Percentiles rank a stretch among this genome's conserved stretches.
Evolutionary conservation across 163 green algal species (phyloP).

Genomic region (Trebouxia gelatinosa): DNA sequence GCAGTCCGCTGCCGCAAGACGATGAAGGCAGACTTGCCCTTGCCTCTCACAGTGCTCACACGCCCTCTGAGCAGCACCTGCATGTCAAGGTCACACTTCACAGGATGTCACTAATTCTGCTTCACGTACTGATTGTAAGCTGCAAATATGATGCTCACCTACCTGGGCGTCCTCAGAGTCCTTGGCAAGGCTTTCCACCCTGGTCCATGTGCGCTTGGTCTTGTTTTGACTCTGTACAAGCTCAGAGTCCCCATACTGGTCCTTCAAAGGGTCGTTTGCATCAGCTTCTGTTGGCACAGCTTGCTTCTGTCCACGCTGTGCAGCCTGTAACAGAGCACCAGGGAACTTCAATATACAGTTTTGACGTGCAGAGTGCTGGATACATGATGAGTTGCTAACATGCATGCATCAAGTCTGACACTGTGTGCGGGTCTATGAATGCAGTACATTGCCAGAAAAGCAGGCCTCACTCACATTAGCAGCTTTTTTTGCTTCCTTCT

Average conservation of each 20-base stretch:
- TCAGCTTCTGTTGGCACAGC: conserved; percentile 67
- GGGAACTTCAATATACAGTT: too few relatives aligned
- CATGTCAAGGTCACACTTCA: not conserved
- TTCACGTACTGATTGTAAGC: not conserved
- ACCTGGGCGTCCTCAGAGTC: conserved; percentile 54
- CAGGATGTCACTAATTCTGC: not conserved
- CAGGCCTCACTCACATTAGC: too few relatives aligned
- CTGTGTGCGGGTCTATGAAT: too few relatives aligned
- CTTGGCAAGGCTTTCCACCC: conserved; percentile 43
- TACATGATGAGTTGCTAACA: too few relatives aligned
- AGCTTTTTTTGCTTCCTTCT: conserved; percentile 65
- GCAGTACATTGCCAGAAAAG: too few relatives aligned
- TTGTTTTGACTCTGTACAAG: conserved; percentile 78
- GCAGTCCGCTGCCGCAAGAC: conserved; percentile 84
- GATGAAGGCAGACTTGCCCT: conserved; percentile 96
- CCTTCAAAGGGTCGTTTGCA: conserved; percentile 77
- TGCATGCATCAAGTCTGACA: too few relatives aligned
- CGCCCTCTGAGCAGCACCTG: conserved; percentile 81
- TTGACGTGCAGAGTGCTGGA: too few relatives aligned
- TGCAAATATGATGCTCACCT: not conserved
- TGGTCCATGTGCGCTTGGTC: conserved; percentile 58
- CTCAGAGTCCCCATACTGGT: conserved; percentile 85
- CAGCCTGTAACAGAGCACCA: conserved; percentile 53
- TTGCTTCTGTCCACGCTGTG: conserved; percentile 68
- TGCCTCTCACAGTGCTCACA: conserved; percentile 88